Percentiles rank a stretch among this genome's conserved stretches.
Evolutionary conservation across 192 early-diverging fungal genomes (phyloP).

Genomic region (Kickxella alabastrina): DNA sequence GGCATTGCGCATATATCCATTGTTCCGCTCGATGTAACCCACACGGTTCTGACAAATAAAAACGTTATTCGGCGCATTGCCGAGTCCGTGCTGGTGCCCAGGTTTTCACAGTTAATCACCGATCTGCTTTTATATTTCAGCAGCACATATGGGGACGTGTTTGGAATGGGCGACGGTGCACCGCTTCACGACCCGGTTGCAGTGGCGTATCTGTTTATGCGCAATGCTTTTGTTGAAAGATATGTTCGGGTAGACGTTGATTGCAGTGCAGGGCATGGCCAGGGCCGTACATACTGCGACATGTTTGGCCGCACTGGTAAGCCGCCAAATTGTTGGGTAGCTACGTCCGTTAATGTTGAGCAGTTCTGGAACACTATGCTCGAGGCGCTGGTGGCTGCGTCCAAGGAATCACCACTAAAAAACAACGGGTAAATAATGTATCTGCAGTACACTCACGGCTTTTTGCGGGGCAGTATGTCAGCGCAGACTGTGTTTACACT

Average conservation of each 20-base stretch:
- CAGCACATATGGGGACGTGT: slow-evolving; percentile 4
- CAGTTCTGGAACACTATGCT: slow-evolving; percentile 25
- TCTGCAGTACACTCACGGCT: too few species aligned
- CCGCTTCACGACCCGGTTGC: slow-evolving; percentile 26
- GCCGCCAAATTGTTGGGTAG: slow-evolving; percentile 12
- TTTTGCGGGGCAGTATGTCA: too few species aligned
- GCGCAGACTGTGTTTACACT: too few species aligned
- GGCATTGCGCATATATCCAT: slow-evolving; percentile 9
- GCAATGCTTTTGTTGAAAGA: slow-evolving; percentile 2
- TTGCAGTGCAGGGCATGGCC: neutral
- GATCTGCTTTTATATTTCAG: slow-evolving; percentile 8
- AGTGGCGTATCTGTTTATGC: slow-evolving; percentile 15
- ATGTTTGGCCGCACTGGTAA: neutral
- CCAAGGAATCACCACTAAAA: slow-evolving; percentile 1
- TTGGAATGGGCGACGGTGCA: slow-evolving; percentile 10
- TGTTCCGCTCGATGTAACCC: slow-evolving; percentile 21
- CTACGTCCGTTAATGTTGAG: slow-evolving; percentile 8
- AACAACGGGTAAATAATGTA: slow-evolving; percentile 91
- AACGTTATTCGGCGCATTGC: slow-evolving; percentile 12
- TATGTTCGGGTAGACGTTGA: slow-evolving; percentile 9
- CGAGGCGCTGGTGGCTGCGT: slow-evolving; percentile 6
- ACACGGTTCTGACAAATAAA: slow-evolving; percentile 6
- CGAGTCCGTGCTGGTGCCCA: neutral
- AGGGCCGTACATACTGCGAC: slow-evolving; percentile 11
- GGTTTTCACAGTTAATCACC: slow-evolving; percentile 7